phyloP scores from a whole-genome alignment of 2,329 filamentous ascomycete species.

The Colletotrichum cereale region DNA sequence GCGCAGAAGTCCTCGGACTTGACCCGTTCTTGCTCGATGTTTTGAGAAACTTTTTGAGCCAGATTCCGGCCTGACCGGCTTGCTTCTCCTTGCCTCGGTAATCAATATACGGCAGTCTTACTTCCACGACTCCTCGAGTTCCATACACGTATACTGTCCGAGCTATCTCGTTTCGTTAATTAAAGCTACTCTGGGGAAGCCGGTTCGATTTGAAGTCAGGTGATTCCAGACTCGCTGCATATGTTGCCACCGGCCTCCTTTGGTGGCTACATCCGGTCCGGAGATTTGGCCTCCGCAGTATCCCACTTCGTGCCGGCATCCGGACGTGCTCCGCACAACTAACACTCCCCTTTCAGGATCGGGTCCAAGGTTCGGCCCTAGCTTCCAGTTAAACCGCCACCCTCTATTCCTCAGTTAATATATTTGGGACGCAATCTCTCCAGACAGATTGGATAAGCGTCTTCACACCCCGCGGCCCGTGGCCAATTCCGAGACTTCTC shows the following conservation, averaged over 20 bases:
- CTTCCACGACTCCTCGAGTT: background rate
- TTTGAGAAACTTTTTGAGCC: slow-evolving; percentile 19
- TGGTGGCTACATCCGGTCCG: slow-evolving; percentile 23
- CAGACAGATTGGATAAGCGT: background rate
- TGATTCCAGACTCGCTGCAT: background rate
- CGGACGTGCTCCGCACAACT: background rate
- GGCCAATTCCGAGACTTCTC: background rate
- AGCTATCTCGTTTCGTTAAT: background rate
- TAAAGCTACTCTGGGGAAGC: no score
- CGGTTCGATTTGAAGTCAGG: background rate
- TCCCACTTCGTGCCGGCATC: slow-evolving; percentile 2
- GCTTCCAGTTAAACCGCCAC: background rate
- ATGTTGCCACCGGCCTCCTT: background rate
- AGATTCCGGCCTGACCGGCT: background rate
- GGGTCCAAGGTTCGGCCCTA: background rate
- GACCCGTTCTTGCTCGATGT: slow-evolving; percentile 32
- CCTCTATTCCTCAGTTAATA: slow-evolving; percentile 9
- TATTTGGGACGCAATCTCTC: background rate
- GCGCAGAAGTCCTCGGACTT: slow-evolving; percentile 28
- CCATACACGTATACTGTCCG: no score
- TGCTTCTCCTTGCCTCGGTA: background rate
- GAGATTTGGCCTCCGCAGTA: slow-evolving; percentile 23
- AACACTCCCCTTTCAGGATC: background rate
- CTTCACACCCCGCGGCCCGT: background rate
- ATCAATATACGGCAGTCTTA: background rate